Base-by-base conservation (phyloP, 768 basidiomycete genomes). In the Holtermannia corniformis region DNA sequence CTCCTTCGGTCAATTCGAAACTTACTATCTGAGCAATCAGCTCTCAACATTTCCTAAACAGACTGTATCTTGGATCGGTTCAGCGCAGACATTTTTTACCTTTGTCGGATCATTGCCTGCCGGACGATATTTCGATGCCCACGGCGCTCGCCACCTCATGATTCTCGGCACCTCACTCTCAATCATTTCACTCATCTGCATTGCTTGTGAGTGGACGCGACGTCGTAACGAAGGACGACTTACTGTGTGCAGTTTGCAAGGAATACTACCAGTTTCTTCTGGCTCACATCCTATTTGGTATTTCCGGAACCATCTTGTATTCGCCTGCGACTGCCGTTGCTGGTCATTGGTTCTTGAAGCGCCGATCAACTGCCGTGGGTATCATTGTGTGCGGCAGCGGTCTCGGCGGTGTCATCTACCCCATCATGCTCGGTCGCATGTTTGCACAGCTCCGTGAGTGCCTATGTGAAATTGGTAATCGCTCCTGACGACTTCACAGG, bases 211-310 rank as follows among this genome's bases (percentile, higher is more conserved):
- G 67, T 63, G n/a, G 5, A 14, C 22, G 20, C 27, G 25, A n/a
- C 50, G 13, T 25, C 44, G 43, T 24, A n/a, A 12, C 28, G 7
- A 16, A 16, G 16, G 16, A 20, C 22, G 14, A 21, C 10, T 23
- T 47, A 23, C 11, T 10, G 14, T 1, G 27, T 1, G 26, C 44
- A 67, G 63, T 71, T 59, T 71, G 67, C 41, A 56, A 63, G n/a
- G 54, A 57, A 44, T 71, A 63, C 54, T 71, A 63, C 41, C 69
- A 71, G 37, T 67, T 71, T 55, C 49, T 71, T 19, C 63, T 71
- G n/a, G 64, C 64, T 3, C 67, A 68, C 28, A 45, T 58, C 20
- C 52, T 62, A 4, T 71, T 63, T 40, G 69, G 69, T 12, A 55
- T 64, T 10, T 62, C 62, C 2, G 67, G 63, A 0, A 58, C 63